These are phyloP conservation scores for Salix arbutifolia DNA, from an alignment of 345 rosid genomes.

Conservation along the genomic window DNA sequence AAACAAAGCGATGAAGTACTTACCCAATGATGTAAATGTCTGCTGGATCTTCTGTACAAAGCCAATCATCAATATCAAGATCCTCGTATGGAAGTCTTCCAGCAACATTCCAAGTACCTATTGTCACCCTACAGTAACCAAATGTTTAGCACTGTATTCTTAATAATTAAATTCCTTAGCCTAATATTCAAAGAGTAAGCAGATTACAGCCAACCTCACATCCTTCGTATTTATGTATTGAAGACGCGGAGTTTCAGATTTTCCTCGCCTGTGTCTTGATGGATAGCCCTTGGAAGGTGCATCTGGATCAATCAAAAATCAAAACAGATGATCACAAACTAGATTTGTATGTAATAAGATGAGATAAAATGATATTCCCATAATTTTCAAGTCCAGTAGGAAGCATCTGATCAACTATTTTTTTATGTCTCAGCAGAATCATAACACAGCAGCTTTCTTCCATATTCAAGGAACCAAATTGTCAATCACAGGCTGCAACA, in stretches of 20 bases:
- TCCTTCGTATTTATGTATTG: slow-evolving; percentile 90
- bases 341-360: not conserved
- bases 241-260: slow-evolving; percentile 87
- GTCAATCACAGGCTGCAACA: not conserved
- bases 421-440: not conserved
- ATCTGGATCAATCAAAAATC: slow-evolving; percentile 32
- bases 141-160: not conserved
- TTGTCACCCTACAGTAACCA: slow-evolving; percentile 50
- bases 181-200: not conserved
- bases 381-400: not conserved
- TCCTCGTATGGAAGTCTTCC: slow-evolving; percentile 71
- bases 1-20: slow-evolving; percentile 4
- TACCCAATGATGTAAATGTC: slow-evolving; percentile 92
- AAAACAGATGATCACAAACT: slow-evolving; percentile 7
- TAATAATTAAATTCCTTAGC: not conserved
- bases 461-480: not conserved
- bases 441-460: not conserved
- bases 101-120: slow-evolving; percentile 98
- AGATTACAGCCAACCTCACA: slow-evolving; percentile 57
- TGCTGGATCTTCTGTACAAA: slow-evolving; percentile 66
- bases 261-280: slow-evolving; percentile 75
- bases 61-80: slow-evolving; percentile 87
- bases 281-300: slow-evolving; percentile 43
- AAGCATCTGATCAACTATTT: not conserved
- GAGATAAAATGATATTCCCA: not conserved